phyloP scores from a whole-genome alignment of 2,329 filamentous ascomycete genomes.

The Aspergillus fumigatus region DNA sequence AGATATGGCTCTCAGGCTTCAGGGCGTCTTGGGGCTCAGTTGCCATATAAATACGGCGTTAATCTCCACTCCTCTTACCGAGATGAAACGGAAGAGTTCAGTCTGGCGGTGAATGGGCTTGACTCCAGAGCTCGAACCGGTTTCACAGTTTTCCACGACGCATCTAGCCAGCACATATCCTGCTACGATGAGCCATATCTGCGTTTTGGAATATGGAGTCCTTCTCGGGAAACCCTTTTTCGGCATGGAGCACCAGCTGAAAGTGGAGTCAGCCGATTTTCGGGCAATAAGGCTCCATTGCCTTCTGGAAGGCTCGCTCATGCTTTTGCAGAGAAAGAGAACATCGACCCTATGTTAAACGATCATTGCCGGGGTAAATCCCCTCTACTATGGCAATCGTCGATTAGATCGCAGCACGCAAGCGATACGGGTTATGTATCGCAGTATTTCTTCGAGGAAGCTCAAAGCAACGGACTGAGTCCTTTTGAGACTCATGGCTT shows the following conservation, averaged over 20 bases:
- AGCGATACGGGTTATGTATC: constrained; percentile 19
- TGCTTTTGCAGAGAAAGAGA: constrained; percentile 29
- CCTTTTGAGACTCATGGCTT: constrained; percentile 22
- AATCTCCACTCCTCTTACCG: constrained; percentile 16
- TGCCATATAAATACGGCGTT: constrained; percentile 14
- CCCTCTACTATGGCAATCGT: constrained; percentile 23
- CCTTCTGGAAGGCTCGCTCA: constrained; percentile 8
- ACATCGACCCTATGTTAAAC: constrained; percentile 33
- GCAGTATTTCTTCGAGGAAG: constrained; percentile 24
- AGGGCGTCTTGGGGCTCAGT: constrained; percentile 16
- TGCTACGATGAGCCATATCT: constrained; percentile 7
- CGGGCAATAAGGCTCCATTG: constrained; percentile 10
- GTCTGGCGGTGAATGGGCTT: constrained; percentile 26
- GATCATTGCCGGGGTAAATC: constrained; percentile 21
- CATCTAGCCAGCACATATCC: constrained; percentile 8
- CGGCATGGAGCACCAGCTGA: constrained; percentile 8
- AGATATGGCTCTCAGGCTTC: constrained; percentile 16
- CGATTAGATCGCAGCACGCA: constrained; percentile 13
- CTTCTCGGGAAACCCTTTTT: constrained; percentile 20
- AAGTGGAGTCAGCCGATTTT: constrained; percentile 8
- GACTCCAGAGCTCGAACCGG: constrained; percentile 25
- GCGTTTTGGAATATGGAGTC: constrained; percentile 11
- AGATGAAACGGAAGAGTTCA: constrained; percentile 31
- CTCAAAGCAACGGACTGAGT: constrained; percentile 17
- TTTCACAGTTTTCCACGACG: constrained; percentile 38